These are phyloP conservation scores for Cercophora scortea DNA, from an alignment of 495 filamentous ascomycete species.

Conservation along the genomic window DNA sequence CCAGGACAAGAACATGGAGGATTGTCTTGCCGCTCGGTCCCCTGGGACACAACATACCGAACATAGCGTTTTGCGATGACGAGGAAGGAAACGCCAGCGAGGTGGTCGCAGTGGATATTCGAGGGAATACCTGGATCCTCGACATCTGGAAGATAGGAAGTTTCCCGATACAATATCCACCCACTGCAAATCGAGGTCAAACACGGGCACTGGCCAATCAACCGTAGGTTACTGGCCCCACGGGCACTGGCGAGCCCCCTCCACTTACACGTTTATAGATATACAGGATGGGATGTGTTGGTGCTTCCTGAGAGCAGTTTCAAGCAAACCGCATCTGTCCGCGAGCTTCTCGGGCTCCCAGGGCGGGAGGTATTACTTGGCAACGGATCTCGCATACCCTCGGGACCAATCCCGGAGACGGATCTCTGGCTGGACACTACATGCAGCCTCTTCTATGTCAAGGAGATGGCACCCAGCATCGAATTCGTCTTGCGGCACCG, in stretches of 20 bases:
- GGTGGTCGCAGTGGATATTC: constrained; percentile 69
- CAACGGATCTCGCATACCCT: neutral
- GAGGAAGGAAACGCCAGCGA: constrained; percentile 52
- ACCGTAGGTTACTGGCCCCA: no score
- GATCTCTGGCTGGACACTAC: constrained; percentile 16
- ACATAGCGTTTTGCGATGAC: constrained; percentile 64
- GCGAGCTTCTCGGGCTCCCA: constrained; percentile 27
- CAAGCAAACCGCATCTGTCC: constrained; percentile 19
- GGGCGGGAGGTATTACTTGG: constrained; percentile 8
- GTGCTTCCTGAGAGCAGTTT: constrained; percentile 36
- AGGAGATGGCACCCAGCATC: constrained; percentile 8
- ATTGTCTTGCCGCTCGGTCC: constrained; percentile 26
- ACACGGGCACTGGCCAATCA: no score
- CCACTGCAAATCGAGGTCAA: neutral
- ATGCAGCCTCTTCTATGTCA: constrained; percentile 19
- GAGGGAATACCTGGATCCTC: constrained; percentile 57
- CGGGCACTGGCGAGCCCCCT: neutral
- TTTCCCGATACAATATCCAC: constrained; percentile 6
- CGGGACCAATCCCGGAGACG: neutral
- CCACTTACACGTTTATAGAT: constrained; percentile 7
- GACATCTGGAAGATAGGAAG: constrained; percentile 47
- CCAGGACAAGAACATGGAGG: constrained; percentile 32
- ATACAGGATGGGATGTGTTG: constrained; percentile 40
- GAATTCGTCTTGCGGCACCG: constrained; percentile 2
- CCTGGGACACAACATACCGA: constrained; percentile 61